Percentiles rank a stretch among this genome's conserved stretches.
These are phyloP conservation scores for Phylloporus scabripes DNA, from an alignment of 768 basidiomycete species.

Conservation along the genomic window DNA sequence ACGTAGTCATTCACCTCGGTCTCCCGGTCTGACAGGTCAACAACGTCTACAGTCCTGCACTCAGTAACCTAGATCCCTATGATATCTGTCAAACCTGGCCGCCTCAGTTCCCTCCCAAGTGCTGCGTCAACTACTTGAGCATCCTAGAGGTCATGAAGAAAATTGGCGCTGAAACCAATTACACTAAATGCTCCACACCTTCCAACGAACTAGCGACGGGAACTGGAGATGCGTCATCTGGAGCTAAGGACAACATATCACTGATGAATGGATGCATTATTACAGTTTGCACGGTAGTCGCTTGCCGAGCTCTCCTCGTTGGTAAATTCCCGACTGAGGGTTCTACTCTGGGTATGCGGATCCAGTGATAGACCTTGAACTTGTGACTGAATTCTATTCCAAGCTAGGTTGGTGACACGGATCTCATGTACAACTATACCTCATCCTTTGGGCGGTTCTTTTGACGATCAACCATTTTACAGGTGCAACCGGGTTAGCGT, in stretches of 20 bases:
- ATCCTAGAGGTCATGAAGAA: conserved; percentile 31
- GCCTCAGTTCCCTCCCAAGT: conserved; percentile 51
- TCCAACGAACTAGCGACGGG: conserved; percentile 38
- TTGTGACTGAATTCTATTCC: neutral
- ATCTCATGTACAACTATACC: conserved; percentile 18
- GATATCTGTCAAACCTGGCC: conserved; percentile 55
- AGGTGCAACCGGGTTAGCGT: conserved; percentile 32
- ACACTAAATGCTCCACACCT: conserved; percentile 46
- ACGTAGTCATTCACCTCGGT: neutral
- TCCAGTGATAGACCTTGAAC: neutral
- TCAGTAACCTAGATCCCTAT: conserved; percentile 48
- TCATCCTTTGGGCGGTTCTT: no score
- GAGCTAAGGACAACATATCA: neutral
- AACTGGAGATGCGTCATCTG: conserved; percentile 51
- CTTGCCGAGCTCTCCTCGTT: conserved; percentile 35
- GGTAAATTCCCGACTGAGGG: conserved; percentile 34
- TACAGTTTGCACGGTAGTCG: conserved; percentile 32
- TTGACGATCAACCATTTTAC: conserved; percentile 1
- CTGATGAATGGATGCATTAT: neutral
- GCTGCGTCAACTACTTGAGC: conserved; percentile 44
- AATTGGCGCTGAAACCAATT: conserved; percentile 51
- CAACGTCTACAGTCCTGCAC: conserved; percentile 45
- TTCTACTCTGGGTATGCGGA: conserved; percentile 36
- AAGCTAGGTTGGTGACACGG: conserved; percentile 24
- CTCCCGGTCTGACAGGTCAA: conserved; percentile 29